Evolutionary conservation across 1,284 basidiomycete genomes (phyloP), one percentile per base, ranked within the genome.

Genomic region (Pseudozyma sp.): DNA sequence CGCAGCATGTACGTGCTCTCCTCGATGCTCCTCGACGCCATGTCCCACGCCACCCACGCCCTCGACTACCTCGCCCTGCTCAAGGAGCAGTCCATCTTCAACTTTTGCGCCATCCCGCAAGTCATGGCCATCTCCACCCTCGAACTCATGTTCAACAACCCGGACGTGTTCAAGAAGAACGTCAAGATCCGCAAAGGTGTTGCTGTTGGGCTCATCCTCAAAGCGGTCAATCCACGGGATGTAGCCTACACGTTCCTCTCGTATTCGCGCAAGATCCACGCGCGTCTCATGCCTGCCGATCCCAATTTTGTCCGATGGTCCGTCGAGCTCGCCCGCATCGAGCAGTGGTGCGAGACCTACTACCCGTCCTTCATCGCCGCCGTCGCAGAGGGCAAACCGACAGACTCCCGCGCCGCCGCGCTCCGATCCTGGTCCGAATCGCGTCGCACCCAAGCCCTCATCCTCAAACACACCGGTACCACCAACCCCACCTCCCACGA

Each of bases 61-160:
- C 87, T 99, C 78, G 96, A 99, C 84, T 99, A 98, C 85, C 88
- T 99, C 74, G 88, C 90, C 30, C 85, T 97, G 50, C 87, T 99
- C 78, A 91, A 90, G 85, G 95, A 93, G 85, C 96, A 98, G 86
- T 92, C 88, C 64, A 90, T 97, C 31, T 99, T 99, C 88, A 94
- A 94, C 85, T 99, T 99, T 86, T 94, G 93, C 79, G 94, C 96
- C 4, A 94, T 98, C 66, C 96, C 96, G 10, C 93, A 92, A 35
- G 90, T 91, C 24, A 98, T 99, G 96, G 94, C 96, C 0, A 92
- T 99, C 77, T 95, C 97, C 7, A 99, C 95, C 7, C 87, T 99
- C 30, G 89, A 92, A 51, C 85, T 92, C 55, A 96, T 94, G 85
- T 97, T 95, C 86, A 93, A 93, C 92, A 99, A 99, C 86, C 89